Percentiles rank a stretch among this genome's conserved stretches.
Evolutionary conservation across 192 early-diverging fungal species (phyloP).

Genomic region (Mortierella alpina): DNA sequence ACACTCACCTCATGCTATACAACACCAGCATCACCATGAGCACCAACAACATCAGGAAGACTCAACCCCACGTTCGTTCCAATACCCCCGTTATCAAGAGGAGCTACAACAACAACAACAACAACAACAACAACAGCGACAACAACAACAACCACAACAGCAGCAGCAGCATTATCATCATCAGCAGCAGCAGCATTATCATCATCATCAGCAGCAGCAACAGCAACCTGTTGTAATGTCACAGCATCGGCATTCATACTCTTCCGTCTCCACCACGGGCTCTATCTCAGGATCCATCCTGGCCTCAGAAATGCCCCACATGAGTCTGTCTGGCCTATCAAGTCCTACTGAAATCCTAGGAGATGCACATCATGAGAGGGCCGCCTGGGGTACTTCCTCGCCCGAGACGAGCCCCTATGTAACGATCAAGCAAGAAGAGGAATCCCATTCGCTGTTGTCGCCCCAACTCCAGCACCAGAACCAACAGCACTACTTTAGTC

Average conservation of each 20-base stretch:
- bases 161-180: background rate
- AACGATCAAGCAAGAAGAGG: conserved; percentile 23
- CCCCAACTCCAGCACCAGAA: background rate
- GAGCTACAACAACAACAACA: background rate
- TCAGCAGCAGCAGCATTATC: background rate
- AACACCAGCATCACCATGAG: background rate
- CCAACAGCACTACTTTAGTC: background rate
- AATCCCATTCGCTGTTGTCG: background rate
- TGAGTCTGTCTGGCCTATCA: background rate
- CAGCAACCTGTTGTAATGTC: background rate
- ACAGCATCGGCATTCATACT: background rate
- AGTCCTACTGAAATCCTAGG: background rate
- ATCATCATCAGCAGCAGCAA: background rate
- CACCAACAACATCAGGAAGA: background rate
- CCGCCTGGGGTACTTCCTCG: conserved; percentile 1
- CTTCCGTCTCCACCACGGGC: too few species aligned
- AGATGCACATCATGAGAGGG: background rate
- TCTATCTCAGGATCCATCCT: too few species aligned
- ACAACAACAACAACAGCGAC: background rate
- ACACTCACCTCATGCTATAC: background rate
- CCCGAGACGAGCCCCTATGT: background rate
- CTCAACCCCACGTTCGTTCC: too few species aligned
- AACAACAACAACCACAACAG: background rate
- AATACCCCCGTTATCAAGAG: too few species aligned
- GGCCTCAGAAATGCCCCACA: background rate